Base-by-base conservation (phyloP, 331 rosid species). In the Quercus tomentella region DNA sequence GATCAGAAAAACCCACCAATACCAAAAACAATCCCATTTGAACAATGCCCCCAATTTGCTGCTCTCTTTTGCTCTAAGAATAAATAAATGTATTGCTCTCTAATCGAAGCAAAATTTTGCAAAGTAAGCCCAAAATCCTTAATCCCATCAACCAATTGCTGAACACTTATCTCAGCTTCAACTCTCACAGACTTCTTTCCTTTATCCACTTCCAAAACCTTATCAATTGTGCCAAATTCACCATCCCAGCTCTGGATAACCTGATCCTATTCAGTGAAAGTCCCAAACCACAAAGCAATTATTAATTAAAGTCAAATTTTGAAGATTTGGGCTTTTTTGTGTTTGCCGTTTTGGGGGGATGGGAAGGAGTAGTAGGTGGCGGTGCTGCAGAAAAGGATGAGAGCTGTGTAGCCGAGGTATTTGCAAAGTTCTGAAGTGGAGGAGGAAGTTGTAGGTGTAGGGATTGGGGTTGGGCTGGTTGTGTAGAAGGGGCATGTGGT, bases 241-340 rank as follows among this genome's bases (percentile, higher is more conserved):
- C 96, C 97, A 93, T 95, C 6, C 99, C 96, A 1, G 71, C 73
- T 79, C 97, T 76, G 20, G 94, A 89, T 16, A 95, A 73, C 25
- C 98, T 96, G 37, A 95, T 93, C 55, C 97, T 98, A n/a, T 95
- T 95, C 3, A 97, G 97, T 1, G 97, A 93, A 18, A 95, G 83
- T 0, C 97, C 99, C 4, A 96, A 93, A 8, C 99, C 99, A 4
- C 41, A 33, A 33, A 33, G 41, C 41, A 33, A 33, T 33, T 8
- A 6, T 33, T 33, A 33, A 33, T 33, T 33, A 33, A 33, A 33
- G 41, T 33, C 41, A 33, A 33, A 33, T 33, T 33, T 33, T 33
- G 83, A 95, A 95, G 84, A 95, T 81, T 80, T 91, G 94, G 31
- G 99, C 97, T 43, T 91, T 92, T 84, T 90, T 95, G 89, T 91